Evolutionary conservation across 2,329 filamentous ascomycete species (phyloP).

Genomic region (Diaporthe vexans): DNA sequence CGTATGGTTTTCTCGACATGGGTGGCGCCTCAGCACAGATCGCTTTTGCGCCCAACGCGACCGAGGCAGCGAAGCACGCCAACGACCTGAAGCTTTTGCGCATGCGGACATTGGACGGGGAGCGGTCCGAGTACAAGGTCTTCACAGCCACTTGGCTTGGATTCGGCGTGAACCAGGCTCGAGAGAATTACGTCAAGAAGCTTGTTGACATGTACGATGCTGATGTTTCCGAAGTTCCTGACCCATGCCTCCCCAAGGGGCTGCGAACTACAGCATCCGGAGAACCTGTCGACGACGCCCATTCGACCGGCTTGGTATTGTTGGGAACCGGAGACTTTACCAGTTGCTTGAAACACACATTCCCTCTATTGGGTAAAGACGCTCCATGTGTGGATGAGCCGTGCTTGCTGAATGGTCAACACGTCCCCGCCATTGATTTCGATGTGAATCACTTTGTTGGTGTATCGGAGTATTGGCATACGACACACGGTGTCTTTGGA

Average conservation of each 20-base stretch:
- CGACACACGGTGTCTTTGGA: conserved; percentile 94
- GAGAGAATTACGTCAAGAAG: conserved; percentile 84
- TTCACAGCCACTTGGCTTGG: conserved; percentile 98
- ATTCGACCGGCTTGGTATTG: conserved; percentile 63
- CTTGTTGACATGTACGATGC: conserved; percentile 77
- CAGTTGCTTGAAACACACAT: conserved; percentile 85
- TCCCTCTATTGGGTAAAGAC: conserved; percentile 91
- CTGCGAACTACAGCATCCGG: conserved; percentile 82
- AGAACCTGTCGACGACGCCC: conserved; percentile 59
- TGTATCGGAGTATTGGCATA: conserved; percentile 99
- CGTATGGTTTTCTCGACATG: conserved; percentile 98
- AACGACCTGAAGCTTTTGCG: conserved; percentile 90
- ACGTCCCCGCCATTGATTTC: conserved; percentile 96
- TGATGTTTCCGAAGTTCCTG: conserved; percentile 78
- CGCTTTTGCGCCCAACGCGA: conserved; percentile 94
- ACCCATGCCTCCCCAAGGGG: conserved; percentile 90
- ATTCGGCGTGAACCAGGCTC: conserved; percentile 95
- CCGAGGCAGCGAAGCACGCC: conserved; percentile 89
- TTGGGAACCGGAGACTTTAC: conserved; percentile 90
- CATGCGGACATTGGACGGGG: conserved; percentile 85
- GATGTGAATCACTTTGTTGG: conserved; percentile 98
- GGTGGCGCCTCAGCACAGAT: conserved; percentile 98
- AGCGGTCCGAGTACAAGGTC: conserved; percentile 83
- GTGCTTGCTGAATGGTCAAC: conserved; percentile 90
- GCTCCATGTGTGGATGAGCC: conserved; percentile 85